phyloP scores from a whole-genome alignment of 345 rosid genomes.

The Camelina neglecta region DNA sequence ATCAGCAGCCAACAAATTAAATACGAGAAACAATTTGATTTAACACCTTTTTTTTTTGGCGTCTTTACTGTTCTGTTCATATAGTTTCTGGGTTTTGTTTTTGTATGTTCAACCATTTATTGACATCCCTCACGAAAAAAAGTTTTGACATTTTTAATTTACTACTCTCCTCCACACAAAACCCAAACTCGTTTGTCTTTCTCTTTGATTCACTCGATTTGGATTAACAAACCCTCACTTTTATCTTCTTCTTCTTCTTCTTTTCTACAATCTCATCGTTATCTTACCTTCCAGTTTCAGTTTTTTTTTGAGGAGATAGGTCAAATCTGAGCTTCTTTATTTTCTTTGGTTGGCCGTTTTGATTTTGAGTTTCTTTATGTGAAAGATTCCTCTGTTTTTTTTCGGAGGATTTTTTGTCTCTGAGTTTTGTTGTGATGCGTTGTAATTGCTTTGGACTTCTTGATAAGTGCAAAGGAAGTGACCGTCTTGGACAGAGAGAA shows the following conservation, averaged over 20 bases:
- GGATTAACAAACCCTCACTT: not conserved
- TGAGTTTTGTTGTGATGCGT: conserved; percentile 51
- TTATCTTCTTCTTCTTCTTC: not conserved
- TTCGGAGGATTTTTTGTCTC: not conserved
- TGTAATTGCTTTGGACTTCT: conserved; percentile 57
- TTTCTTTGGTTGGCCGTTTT: conserved; percentile 5
- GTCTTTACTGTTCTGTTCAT: conserved; percentile 22
- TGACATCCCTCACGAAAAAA: conserved; percentile 13
- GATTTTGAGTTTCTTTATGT: conserved; percentile 11
- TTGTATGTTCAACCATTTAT: conserved; percentile 26
- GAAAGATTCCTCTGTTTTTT: conserved; percentile 16
- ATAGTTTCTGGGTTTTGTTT: conserved; percentile 15
- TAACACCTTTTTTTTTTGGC: conserved; percentile 1
- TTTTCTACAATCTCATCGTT: conserved; percentile 1
- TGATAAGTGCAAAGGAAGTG: conserved; percentile 47
- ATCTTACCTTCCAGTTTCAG: conserved; percentile 16
- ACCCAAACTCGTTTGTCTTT: conserved; percentile 24
- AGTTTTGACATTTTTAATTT: conserved; percentile 4
- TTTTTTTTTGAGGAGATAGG: not conserved
- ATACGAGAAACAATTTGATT: not conserved
- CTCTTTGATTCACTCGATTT: conserved; percentile 24
- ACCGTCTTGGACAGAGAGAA: conserved; percentile 39
- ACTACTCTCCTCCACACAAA: not conserved
- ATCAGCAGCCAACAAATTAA: conserved; percentile 6
- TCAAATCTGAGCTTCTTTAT: conserved; percentile 9